Base-by-base conservation (phyloP, 73 alveolate genomes). In the Stentor roeselii region DNA sequence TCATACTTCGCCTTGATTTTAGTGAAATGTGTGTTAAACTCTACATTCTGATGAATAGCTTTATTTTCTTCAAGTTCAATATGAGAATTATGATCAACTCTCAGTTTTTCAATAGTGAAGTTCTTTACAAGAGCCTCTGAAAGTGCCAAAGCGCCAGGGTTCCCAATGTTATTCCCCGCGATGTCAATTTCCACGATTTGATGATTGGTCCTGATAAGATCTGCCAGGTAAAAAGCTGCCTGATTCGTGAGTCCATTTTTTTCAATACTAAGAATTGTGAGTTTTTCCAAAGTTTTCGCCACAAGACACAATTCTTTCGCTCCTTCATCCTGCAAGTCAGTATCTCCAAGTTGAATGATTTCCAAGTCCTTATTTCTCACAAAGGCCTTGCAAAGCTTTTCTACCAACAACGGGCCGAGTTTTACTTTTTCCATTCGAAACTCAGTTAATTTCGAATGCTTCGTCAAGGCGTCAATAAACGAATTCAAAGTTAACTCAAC, bases 231-330 rank as follows among this genome's bases (percentile, higher is more conserved):
- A 36, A 21, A 14, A 37, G 84, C 84, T 0, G 82, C 84, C 39
- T 76, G 82, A 76, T 76, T 41, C 3, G 38, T 32, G 60, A 76
- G 14, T 21, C 15, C n/a, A 76, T 76, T 76, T 39, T 67, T 67
- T 14, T 37, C 34, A 0, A 76, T 27, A 2, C 39, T 39, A 21
- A 76, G n/a, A 41, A 35, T 27, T 21, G n/a, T 76, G 15, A 76
- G 30, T 14, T 21, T 21, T 2, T 76, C n/a, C n/a, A 76, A 35
- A 67, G 32, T n/a, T n/a, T 39, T 78, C 21, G 36, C 21, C n/a
- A 2, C 39, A 21, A 36, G 38, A 41, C 84, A 76, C 6, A 76
- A 14, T 76, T 39, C 84, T 41, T n/a, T n/a, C 0, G n/a, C n/a
- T 34, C 84, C 84, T 21, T 39, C 67, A 39, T 31, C 74, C 34